A percentile compares a stretch with the other conserved stretches of the same genome.
phyloP scores from a whole-genome alignment of 768 basidiomycete species.

The Panaeolus papilionaceus region DNA sequence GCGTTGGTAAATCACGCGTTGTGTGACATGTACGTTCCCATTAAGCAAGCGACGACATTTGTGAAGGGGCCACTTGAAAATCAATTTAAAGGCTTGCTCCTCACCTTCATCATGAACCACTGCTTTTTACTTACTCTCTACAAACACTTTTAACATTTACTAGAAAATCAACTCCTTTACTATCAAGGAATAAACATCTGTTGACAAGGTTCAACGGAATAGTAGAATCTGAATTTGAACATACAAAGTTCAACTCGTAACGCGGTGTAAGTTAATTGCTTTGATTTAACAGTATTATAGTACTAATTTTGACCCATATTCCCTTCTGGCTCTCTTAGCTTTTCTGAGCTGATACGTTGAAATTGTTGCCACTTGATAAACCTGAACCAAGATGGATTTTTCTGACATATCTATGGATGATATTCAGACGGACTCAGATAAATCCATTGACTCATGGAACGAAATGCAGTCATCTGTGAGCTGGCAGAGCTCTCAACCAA shows the following conservation, averaged over 20 bases:
- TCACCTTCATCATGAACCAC: not conserved
- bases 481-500: not conserved
- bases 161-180: not conserved
- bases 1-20: slow-evolving; percentile 2
- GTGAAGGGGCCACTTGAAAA: slow-evolving; percentile 11
- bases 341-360: not conserved
- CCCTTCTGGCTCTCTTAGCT: not conserved
- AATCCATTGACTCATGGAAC: not conserved
- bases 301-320: not conserved
- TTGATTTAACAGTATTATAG: not conserved
- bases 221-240: not conserved
- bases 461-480: not conserved
- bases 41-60: not conserved
- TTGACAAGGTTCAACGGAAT: not conserved
- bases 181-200: not conserved
- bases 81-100: slow-evolving; percentile 7
- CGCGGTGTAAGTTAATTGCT: not conserved
- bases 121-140: not conserved
- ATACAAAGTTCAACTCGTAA: not conserved
- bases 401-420: slow-evolving; percentile 13
- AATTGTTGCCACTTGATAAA: not conserved
- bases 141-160: not conserved
- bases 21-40: not conserved
- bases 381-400: slow-evolving; percentile 6
- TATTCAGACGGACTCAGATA: not conserved